A percentile compares a stretch with the other conserved stretches of the same genome.
phyloP scores from a whole-genome alignment of 371 early-diverging fungal genomes.

The Rhizomucor miehei region DNA sequence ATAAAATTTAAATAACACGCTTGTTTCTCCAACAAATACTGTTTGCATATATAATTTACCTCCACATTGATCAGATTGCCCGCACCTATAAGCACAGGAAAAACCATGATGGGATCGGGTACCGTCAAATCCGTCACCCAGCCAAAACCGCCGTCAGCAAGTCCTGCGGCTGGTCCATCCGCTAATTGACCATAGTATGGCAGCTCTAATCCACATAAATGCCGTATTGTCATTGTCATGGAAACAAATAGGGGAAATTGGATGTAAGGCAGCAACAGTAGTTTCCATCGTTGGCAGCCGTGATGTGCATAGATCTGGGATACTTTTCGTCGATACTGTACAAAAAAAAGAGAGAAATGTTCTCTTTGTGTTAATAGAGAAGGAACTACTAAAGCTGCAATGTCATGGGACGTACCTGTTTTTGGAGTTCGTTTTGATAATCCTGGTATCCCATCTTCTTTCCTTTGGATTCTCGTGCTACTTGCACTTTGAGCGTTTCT shows the following conservation, averaged over 20 bases:
- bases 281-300: constrained; percentile 61
- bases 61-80: constrained; percentile 69
- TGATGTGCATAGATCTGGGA: constrained; percentile 58
- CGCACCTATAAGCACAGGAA: constrained; percentile 69
- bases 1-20: not conserved
- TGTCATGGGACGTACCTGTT: constrained; percentile 35
- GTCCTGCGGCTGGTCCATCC: constrained; percentile 40
- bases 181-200: constrained; percentile 48
- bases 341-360: not conserved
- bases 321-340: constrained; percentile 55
- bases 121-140: constrained; percentile 73
- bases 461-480: constrained; percentile 43
- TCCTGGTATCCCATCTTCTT: constrained; percentile 40
- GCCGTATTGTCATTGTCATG: constrained; percentile 68
- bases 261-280: constrained; percentile 65
- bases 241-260: constrained; percentile 78
- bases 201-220: constrained; percentile 62
- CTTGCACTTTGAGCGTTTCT: constrained; percentile 50
- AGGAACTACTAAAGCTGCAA: not conserved
- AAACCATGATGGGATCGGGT: constrained; percentile 69
- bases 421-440: constrained; percentile 49
- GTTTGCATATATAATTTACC: constrained; percentile 32
- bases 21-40: too few species aligned
- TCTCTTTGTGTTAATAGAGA: not conserved
- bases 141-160: constrained; percentile 60